Evolutionary conservation across 2,329 filamentous ascomycete genomes (phyloP), one percentile per base, ranked within the genome.

Genomic region (Rugonectria rugulosa): DNA sequence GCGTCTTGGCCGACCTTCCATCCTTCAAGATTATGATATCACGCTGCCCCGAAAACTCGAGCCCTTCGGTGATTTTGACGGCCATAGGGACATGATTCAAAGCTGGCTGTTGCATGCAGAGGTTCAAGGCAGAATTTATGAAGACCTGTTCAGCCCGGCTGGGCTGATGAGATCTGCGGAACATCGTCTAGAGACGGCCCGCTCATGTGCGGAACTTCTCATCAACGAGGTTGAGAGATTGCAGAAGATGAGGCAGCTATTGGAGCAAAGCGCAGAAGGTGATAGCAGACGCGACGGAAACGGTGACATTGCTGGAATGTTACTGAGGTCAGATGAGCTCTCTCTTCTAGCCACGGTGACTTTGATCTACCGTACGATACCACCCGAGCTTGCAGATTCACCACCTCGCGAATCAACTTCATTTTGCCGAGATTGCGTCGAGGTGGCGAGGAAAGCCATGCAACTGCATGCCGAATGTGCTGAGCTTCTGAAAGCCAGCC

Each of bases 11-110:
- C 60, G 66, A 2, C 50, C 67, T 3, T 67, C 66, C 0, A 63
- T 53, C 2, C 58, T 70, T 11, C 63, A 64, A 20, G 67, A 69
- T 9, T 47, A 51, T 21, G 65, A 70, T 11, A 58, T 70, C 14
- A 68, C 67, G 1, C 15, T 67, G n/a, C n/a, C n/a, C n/a, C n/a
- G n/a, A n/a, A n/a, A n/a, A n/a, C n/a, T n/a, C n/a, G n/a, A n/a
- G n/a, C n/a, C n/a, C n/a, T n/a, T n/a, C n/a, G n/a, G n/a, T n/a
- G n/a, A n/a, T n/a, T n/a, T n/a, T n/a, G n/a, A n/a, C 5, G 45
- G 57, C 47, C 26, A 7, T 29, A n/a, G n/a, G n/a, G n/a, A n/a
- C 43, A 8, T 10, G 17, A 5, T 23, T 26, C 2, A 23, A 31
- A 23, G 11, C 36, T 14, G 10, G 26, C 4, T 63, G 58, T 10